Percentiles rank a stretch among this genome's conserved stretches.
These are phyloP conservation scores for Cicer bijugum DNA, from an alignment of 306 rosid species.

Conservation along the genomic window DNA sequence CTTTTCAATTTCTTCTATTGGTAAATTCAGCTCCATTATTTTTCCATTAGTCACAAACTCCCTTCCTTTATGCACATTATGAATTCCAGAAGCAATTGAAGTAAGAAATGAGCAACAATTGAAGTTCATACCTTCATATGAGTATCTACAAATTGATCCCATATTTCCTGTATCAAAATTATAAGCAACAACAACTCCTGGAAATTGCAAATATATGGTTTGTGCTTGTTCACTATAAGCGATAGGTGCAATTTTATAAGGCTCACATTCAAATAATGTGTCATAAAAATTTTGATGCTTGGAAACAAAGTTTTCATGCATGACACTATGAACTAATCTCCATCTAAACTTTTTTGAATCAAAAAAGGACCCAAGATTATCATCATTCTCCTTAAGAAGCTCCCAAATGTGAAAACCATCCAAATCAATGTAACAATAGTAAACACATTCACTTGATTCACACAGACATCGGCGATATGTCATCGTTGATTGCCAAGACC, in stretches of 20 bases:
- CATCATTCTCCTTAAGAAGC: constrained; percentile 45
- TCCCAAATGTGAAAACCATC: constrained; percentile 51
- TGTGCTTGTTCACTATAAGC: constrained; percentile 35
- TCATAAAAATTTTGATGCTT: background rate
- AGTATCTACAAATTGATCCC: constrained; percentile 38
- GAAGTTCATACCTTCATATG: constrained; percentile 39
- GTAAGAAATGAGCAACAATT: constrained; percentile 50
- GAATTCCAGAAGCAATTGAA: constrained; percentile 18
- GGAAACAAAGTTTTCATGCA: constrained; percentile 8
- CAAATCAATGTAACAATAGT: constrained; percentile 53
- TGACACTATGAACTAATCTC: constrained; percentile 44
- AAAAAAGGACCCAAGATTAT: background rate
- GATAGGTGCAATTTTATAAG: constrained; percentile 44
- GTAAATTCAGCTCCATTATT: constrained; percentile 34
- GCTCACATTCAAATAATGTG: constrained; percentile 38
- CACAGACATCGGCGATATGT: constrained; percentile 44
- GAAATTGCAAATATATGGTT: constrained; percentile 47
- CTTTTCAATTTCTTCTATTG: constrained; percentile 39
- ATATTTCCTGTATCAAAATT: constrained; percentile 15
- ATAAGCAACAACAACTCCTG: constrained; percentile 49
- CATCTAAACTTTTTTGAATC: constrained; percentile 45
- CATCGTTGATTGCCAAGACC: constrained; percentile 48
- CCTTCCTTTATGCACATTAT: background rate
- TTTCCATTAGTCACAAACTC: constrained; percentile 7
- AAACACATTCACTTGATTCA: constrained; percentile 43